Base-by-base conservation (phyloP, 768 basidiomycete genomes). In the Suillus sp. region DNA sequence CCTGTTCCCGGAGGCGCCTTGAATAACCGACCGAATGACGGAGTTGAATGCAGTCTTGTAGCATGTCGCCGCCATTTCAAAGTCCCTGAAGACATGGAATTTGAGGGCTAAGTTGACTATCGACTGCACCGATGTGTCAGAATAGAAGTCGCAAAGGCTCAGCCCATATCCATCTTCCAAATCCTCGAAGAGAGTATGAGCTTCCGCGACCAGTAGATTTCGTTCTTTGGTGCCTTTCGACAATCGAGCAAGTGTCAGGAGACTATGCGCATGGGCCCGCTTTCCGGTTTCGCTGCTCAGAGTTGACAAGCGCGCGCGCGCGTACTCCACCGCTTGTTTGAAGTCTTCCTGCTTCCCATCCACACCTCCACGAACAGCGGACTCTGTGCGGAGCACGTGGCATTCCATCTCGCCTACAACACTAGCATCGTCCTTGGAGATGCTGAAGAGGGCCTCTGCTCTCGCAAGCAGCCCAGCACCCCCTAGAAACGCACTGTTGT, bases 401-500 rank as follows among this genome's bases (percentile, higher is more conserved):
- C 42, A 43, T n/a, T 43, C 42, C 42, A 43, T 43, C 20, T 43
- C 42, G 9, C 42, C 42, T 43, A 43, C 42, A 43, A 43, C 20
- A 43, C 42, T 43, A 43, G 42, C 42, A 43, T 43, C 42, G 9
- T 43, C 42, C 20, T 43, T 43, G 42, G 9, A 43, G 42, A 3
- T 43, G 42, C 42, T 43, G 42, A 43, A 43, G 42, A 43, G 42
- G 42, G 42, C 42, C 42, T 43, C 42, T 43, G 42, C 42, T 43
- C 20, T 43, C 42, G 20, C 20, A 43, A 43, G 20, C 20, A n/a
- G 42, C 20, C 1, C 20, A n/a, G 20, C 8, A 43, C 3, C 42
- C 20, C 20, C 42, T 43, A 43, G 3, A 43, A 9, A 43, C 3
- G 1, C 7, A 43, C 20, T 20, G 42, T 43, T 43, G 42, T 43